Evolutionary conservation across 352 stramenopile genomes (phyloP), one percentile per base, ranked within the genome.

Genomic region (Phytophthora crassamura): DNA sequence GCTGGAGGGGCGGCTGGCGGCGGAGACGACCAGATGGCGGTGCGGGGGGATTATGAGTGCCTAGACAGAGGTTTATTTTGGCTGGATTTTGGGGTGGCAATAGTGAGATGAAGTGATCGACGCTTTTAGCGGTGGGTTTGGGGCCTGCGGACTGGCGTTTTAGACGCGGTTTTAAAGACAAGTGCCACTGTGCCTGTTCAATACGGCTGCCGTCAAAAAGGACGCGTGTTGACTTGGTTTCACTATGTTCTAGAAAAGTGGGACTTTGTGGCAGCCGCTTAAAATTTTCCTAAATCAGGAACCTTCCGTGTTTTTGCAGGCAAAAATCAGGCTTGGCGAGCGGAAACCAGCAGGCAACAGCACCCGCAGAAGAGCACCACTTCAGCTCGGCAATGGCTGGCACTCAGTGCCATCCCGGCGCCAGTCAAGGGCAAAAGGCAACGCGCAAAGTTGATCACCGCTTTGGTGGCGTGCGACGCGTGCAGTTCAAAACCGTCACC

Each of bases 211-310:
- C 36, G 56, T 50, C 51, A 64, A 69, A 69, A 61, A 74, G 41
- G 41, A 56, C 59, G 39, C 0, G 7, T 12, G 9, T 28, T 43
- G 9, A 58, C 64, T 68, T 58, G 36, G 34, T 45, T 63, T 51
- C 28, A 72, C 36, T 70, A 65, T 65, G 35, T 7, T 69, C 11
- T 39, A 50, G 18, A 65, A 25, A 59, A 67, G 64, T 72, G 57
- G 64, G 43, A 67, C 50, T 0, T 42, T 33, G 8, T 14, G 9
- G 50, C 67, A 57, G 67, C 67, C 50, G 59, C 56, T 46, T 48
- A 20, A 62, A 67, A 75, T 59, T 59, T 68, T 75, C 36, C 20
- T 9, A 52, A 73, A 63, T 69, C 43, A 62, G 50, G 54, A 54
- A 66, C n/a, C 11, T 55, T 67, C 59, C 33, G 40, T 52, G 42